Base-by-base conservation (phyloP, 768 basidiomycete species). In the Cyclocybe aegerita region DNA sequence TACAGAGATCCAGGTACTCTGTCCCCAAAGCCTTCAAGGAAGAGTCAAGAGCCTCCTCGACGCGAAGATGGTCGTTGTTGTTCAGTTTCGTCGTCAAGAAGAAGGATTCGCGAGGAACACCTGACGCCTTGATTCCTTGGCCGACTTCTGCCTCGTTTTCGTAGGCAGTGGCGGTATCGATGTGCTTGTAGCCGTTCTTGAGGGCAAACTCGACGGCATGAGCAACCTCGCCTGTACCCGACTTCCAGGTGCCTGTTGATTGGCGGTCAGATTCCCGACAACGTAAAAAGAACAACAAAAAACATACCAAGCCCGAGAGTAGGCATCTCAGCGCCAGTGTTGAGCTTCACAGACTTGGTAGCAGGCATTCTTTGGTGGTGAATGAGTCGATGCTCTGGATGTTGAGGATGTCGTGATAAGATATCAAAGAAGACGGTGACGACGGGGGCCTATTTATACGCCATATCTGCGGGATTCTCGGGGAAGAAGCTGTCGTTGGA, bases 141-240 rank as follows among this genome's bases (percentile, higher is more conserved):
- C 92, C 93, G 39, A 95, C 93, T 66, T 90, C 89, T 33, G 74
- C 71, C 68, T 94, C 89, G 63, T 93, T 93, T 45, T 69, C 69
- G 65, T 89, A 88, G 5, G 73, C 84, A 15, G 82, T 70, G 8
- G 86, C 88, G 48, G 84, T 88, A 64, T 86, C 86, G 63, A 85
- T 82, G 62, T 77, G 85, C 65, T 60, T 80, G 75, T 93, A 94
- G 3, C 91, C 93, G 39, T 73, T 71, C 62, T 76, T 83, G 56
- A 95, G 70, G 1, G 92, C 91, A 58, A 72, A 74, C 58, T 83
- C 79, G 47, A 94, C 91, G 15, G 92, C 91, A 36, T 79, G 68
- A 57, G 82, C 81, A 49, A 92, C 90, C 35, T 75, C 75, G 42
- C 86, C 88, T 3, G 89, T 82, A 48, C 72, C 55, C 43, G 85